Evolutionary conservation across 2,329 filamentous ascomycete species (phyloP).

Genomic region (Calonectria leucothoes): DNA sequence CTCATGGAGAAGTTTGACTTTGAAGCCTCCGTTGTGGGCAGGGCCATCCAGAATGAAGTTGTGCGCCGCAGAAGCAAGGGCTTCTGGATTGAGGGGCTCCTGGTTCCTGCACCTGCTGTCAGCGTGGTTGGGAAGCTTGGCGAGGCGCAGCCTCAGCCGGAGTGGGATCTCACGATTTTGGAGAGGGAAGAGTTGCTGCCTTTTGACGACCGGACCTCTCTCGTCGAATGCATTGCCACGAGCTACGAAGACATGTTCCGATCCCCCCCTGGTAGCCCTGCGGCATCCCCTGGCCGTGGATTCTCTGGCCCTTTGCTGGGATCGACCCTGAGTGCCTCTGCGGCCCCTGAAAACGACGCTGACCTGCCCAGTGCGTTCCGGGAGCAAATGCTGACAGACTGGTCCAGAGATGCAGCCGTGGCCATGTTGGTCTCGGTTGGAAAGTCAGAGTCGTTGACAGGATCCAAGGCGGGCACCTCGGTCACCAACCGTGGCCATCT

Average conservation of each 20-base stretch:
- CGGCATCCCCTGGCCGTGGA: constrained; percentile 74
- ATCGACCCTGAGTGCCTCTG: constrained; percentile 55
- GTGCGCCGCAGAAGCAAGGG: constrained; percentile 76
- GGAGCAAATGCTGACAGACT: constrained; percentile 82
- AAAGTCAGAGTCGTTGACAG: constrained; percentile 79
- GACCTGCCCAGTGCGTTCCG: constrained; percentile 75
- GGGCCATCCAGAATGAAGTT: constrained; percentile 81
- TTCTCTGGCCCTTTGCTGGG: constrained; percentile 72
- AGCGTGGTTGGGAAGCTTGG: constrained; percentile 70
- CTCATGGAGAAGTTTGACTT: constrained; percentile 83
- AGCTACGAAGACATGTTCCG: constrained; percentile 73
- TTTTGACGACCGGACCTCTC: constrained; percentile 77
- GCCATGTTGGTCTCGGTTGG: constrained; percentile 75
- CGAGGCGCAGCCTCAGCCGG: constrained; percentile 54
- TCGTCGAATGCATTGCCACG: constrained; percentile 80
- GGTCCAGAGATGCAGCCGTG: constrained; percentile 82
- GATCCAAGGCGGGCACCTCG: constrained; percentile 75
- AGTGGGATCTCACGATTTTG: constrained; percentile 63
- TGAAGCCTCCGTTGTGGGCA: constrained; percentile 75
- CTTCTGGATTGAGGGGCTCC: constrained; percentile 83
- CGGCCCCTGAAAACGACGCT: constrained; percentile 53
- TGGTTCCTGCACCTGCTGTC: constrained; percentile 74
- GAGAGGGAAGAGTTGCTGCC: constrained; percentile 75
- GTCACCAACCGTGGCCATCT: constrained; percentile 65
- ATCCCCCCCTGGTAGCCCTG: constrained; percentile 77